Evolutionary conservation across 169 alveolate species (phyloP).

Genomic region (Cryptosporidium meleagridis): DNA sequence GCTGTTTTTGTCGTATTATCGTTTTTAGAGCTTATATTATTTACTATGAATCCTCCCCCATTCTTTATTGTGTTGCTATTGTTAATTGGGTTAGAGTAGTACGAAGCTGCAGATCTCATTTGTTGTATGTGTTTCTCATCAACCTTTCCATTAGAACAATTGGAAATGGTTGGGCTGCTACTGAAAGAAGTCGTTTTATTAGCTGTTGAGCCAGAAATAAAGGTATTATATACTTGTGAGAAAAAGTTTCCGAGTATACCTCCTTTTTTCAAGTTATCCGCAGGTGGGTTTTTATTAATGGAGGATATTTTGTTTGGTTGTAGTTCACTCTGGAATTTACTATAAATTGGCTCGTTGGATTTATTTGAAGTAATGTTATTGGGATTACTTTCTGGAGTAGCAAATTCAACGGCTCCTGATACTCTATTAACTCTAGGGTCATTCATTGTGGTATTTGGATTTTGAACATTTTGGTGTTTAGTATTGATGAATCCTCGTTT

Average conservation of each 20-base stretch:
- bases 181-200: not conserved
- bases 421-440: not conserved
- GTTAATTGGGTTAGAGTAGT: slow-evolving; percentile 1
- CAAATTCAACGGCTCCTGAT: not conserved
- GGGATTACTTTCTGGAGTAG: not conserved
- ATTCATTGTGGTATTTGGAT: not conserved
- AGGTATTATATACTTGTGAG: slow-evolving; percentile 54
- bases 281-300: not conserved
- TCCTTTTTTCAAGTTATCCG: not conserved
- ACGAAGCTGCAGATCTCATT: slow-evolving; percentile 55
- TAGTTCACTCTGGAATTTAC: not conserved
- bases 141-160: not conserved
- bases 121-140: slow-evolving; percentile 55
- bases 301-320: slow-evolving; percentile 9
- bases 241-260: slow-evolving; percentile 48
- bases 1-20: not conserved
- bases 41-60: not conserved
- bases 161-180: not conserved
- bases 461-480: not conserved
- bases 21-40: not conserved
- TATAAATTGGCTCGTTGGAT: not conserved
- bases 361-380: not conserved
- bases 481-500: slow-evolving; percentile 80
- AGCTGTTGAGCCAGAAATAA: slow-evolving; percentile 41
- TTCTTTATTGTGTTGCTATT: not conserved